Evolutionary conservation across 306 rosid genomes (phyloP).

Genomic region (Mimosa pudica): DNA sequence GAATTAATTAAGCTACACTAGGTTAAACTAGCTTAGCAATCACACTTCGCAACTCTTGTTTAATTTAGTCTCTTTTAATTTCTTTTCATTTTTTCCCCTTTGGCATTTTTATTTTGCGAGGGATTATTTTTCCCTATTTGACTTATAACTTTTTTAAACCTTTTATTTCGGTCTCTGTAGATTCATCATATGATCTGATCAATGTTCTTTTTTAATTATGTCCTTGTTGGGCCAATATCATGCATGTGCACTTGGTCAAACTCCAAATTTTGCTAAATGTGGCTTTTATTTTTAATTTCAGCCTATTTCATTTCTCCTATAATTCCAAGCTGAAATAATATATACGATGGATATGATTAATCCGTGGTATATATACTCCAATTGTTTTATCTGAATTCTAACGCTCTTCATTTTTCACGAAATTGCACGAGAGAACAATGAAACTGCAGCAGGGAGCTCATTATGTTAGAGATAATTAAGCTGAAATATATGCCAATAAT

Average conservation of each 20-base stretch:
- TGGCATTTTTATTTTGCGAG: background rate
- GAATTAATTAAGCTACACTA: conserved; percentile 34
- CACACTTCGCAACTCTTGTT: background rate
- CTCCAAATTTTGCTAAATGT: conserved; percentile 17
- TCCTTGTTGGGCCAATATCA: conserved; percentile 27
- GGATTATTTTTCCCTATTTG: conserved; percentile 27
- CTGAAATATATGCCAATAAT: no score
- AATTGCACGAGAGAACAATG: background rate
- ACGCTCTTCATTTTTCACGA: background rate
- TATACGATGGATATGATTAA: background rate
- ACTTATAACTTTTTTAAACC: background rate
- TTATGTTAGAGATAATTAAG: no score
- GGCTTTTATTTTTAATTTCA: background rate
- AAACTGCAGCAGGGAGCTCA: no score
- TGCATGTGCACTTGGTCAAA: conserved; percentile 36
- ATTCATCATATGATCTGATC: background rate
- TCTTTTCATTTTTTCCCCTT: background rate
- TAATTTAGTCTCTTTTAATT: background rate
- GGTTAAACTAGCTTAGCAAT: background rate
- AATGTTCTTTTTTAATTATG: conserved; percentile 5
- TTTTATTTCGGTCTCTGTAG: background rate
- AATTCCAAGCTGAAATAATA: background rate
- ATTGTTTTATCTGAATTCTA: no score
- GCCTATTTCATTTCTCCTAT: background rate
- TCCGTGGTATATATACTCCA: background rate